phyloP scores from a whole-genome alignment of 2,329 filamentous ascomycete genomes.

The Sclerotinia glacialis region DNA sequence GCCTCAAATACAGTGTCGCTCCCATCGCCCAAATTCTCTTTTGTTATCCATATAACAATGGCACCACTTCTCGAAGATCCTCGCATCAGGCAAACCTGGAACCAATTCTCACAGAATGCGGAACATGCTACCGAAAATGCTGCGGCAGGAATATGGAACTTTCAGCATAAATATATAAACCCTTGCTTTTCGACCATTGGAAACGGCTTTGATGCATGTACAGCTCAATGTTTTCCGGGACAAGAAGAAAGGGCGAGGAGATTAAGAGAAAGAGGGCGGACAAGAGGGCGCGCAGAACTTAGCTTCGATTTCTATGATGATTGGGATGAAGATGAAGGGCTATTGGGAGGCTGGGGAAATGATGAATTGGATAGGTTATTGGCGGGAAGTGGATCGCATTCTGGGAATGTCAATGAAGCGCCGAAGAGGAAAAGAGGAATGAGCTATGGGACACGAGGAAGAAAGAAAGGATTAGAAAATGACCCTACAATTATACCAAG shows the following conservation, averaged over 20 bases:
- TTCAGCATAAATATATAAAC: slow-evolving; percentile 79
- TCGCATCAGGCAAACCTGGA: slow-evolving; percentile 87
- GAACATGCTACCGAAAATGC: slow-evolving; percentile 88
- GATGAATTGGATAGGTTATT: slow-evolving; percentile 85
- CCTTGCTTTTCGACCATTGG: slow-evolving; percentile 72
- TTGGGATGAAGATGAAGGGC: slow-evolving; percentile 70
- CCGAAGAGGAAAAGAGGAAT: slow-evolving; percentile 75
- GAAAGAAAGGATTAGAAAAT: slow-evolving; percentile 54
- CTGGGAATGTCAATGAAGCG: slow-evolving; percentile 53
- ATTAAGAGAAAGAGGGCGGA: slow-evolving; percentile 59
- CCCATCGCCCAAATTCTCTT: not conserved
- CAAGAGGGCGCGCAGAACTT: slow-evolving; percentile 66
- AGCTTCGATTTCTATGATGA: slow-evolving; percentile 98
- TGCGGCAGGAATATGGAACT: slow-evolving; percentile 86
- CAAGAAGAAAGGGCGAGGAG: slow-evolving; percentile 72
- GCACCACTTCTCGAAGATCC: slow-evolving; percentile 66
- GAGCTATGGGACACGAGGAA: slow-evolving; percentile 77
- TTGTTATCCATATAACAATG: slow-evolving; percentile 29
- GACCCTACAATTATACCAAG: slow-evolving; percentile 90
- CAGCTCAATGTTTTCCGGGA: slow-evolving; percentile 66
- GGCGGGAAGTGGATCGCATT: slow-evolving; percentile 60
- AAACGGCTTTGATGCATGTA: slow-evolving; percentile 68
- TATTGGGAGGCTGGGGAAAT: slow-evolving; percentile 71
- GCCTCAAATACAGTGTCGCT: slow-evolving; percentile 5
- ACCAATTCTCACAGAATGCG: slow-evolving; percentile 86